These are phyloP conservation scores for Termitomyces sp. DNA, from an alignment of 768 basidiomycete genomes.

Conservation along the genomic window DNA sequence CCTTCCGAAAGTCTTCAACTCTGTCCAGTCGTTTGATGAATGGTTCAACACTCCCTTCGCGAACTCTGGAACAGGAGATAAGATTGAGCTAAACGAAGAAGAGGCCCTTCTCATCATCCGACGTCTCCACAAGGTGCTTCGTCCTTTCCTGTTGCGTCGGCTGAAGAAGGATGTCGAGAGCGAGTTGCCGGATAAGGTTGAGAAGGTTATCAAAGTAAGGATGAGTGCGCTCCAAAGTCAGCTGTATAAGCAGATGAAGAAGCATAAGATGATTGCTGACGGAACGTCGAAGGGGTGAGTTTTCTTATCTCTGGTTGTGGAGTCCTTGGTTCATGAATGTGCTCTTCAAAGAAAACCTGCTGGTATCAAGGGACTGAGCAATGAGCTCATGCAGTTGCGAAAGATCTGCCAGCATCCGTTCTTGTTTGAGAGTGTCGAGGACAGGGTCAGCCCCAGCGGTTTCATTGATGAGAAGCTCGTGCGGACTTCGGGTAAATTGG, in stretches of 20 bases:
- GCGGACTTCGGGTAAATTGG: constrained; percentile 89
- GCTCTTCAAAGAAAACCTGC: constrained; percentile 48
- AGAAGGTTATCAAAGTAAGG: constrained; percentile 94
- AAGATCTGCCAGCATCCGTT: constrained; percentile 99
- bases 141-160: constrained; percentile 88
- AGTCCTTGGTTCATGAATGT: neutral
- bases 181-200: constrained; percentile 94
- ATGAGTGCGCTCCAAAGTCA: constrained; percentile 92
- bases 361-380: constrained; percentile 86
- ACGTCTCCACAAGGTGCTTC: constrained; percentile 91
- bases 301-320: neutral
- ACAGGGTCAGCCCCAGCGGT: constrained; percentile 82
- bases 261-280: constrained; percentile 94
- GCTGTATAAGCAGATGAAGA: constrained; percentile 96
- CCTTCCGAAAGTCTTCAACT: constrained; percentile 95
- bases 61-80: constrained; percentile 95
- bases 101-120: constrained; percentile 96
- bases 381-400: constrained; percentile 95
- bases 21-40: constrained; percentile 98
- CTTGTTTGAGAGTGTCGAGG: constrained; percentile 92
- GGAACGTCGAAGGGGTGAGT: constrained; percentile 72
- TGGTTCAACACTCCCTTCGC: constrained; percentile 99
- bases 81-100: constrained; percentile 99
- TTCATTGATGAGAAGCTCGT: constrained; percentile 81
- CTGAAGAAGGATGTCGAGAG: constrained; percentile 97